Conservation (phyloP, 1,284 basidiomycete genomes). For the Ustilago shanxiensis region DNA sequence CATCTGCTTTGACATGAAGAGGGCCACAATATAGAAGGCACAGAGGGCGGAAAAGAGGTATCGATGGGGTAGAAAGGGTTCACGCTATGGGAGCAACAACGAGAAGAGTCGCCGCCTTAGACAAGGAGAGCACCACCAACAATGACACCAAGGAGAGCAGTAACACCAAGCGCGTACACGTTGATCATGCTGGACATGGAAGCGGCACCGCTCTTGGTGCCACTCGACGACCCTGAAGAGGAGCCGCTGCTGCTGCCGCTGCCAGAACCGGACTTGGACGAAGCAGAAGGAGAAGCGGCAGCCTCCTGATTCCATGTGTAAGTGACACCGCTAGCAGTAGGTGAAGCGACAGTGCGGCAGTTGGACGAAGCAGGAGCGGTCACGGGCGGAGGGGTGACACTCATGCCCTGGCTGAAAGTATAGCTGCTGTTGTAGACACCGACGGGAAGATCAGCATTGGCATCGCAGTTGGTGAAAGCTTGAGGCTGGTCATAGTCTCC, state of each 20-base stretch:
- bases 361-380: conserved; percentile 57
- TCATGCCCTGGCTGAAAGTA: conserved; percentile 61
- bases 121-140: conserved; percentile 26
- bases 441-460: conserved; percentile 54
- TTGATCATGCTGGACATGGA: conserved; percentile 10
- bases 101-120: neutral
- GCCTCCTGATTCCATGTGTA: conserved; percentile 59
- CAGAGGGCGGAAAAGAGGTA: neutral
- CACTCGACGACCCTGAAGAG: neutral
- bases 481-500: conserved; percentile 55
- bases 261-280: conserved; percentile 6
- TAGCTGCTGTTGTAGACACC: conserved; percentile 60
- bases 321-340: conserved; percentile 58
- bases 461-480: conserved; percentile 63
- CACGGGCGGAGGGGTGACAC: conserved; percentile 52
- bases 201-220: conserved; percentile 31
- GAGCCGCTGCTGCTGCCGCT: conserved; percentile 5
- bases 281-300: conserved; percentile 17
- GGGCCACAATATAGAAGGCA: no score
- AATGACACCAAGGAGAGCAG: conserved; percentile 20
- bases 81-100: neutral
- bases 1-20: neutral
- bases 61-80: neutral
- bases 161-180: conserved; percentile 19
- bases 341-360: conserved; percentile 51